Percentiles rank a stretch among this genome's conserved stretches.
Evolutionary conservation across 129 eudicot genomes (phyloP).

Genomic region (Ambrosia artemisiifolia): DNA sequence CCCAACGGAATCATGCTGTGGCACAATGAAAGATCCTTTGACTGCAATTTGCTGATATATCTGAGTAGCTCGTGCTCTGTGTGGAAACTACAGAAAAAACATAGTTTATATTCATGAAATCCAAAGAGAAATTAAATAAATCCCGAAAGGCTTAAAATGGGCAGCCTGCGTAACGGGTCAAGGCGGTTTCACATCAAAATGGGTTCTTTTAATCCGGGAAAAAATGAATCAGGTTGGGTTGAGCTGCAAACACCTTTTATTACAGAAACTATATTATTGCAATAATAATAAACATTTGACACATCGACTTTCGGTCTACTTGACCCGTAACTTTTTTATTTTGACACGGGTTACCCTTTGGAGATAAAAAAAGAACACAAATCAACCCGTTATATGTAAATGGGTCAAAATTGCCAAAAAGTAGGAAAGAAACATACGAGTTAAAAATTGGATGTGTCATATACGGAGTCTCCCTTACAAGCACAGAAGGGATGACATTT

Average conservation of each 20-base stretch:
- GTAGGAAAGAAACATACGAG: constrained; percentile 54
- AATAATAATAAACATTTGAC: not conserved
- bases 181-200: not conserved
- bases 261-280: not conserved
- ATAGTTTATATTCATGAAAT: not conserved
- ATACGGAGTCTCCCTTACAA: constrained; percentile 73
- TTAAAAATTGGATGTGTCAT: constrained; percentile 80
- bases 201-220: not conserved
- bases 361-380: not conserved
- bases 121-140: not conserved
- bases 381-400: not conserved
- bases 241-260: not conserved
- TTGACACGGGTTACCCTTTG: not conserved
- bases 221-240: not conserved
- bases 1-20: constrained; percentile 99
- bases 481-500: constrained; percentile 68
- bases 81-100: constrained; percentile 50
- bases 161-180: not conserved
- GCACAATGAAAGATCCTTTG: constrained; percentile 90
- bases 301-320: not conserved
- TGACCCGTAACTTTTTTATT: not conserved
- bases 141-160: not conserved
- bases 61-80: constrained; percentile 97
- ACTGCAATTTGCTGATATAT: constrained; percentile 71
- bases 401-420: not conserved